Conservation (phyloP, 441 rosid genomes). For the Daphne laureola region DNA sequence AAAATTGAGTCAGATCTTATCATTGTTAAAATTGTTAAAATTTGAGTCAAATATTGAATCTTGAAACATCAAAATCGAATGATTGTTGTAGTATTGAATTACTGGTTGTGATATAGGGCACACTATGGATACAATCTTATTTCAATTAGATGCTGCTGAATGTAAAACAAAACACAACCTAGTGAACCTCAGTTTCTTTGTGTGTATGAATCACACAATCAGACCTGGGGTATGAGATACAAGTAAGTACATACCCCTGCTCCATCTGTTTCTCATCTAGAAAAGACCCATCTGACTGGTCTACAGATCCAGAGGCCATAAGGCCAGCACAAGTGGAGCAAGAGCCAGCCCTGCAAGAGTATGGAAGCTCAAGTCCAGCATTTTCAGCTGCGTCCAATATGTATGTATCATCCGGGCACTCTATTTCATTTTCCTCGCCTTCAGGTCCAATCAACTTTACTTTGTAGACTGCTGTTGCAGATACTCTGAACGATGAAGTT, state of each 20-base stretch:
- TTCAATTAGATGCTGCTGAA: too few relatives aligned
- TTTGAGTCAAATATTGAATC: too few relatives aligned
- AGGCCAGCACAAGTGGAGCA: constrained; percentile 78
- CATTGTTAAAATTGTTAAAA: too few relatives aligned
- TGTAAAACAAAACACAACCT: constrained; percentile 8
- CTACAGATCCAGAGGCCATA: constrained; percentile 50
- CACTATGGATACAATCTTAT: too few relatives aligned
- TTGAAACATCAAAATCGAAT: too few relatives aligned
- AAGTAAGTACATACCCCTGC: constrained; percentile 58
- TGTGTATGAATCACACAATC: constrained; percentile 73
- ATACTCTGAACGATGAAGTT: too few relatives aligned
- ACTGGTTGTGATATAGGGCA: too few relatives aligned
- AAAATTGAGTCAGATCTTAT: too few relatives aligned
- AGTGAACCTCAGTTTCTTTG: constrained; percentile 63
- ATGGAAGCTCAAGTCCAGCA: constrained; percentile 76
- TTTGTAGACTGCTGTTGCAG: too few relatives aligned
- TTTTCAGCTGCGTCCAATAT: constrained; percentile 66
- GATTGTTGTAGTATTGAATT: too few relatives aligned
- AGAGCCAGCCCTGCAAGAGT: constrained; percentile 80
- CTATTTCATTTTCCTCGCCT: too few relatives aligned
- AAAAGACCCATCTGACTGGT: constrained; percentile 70
- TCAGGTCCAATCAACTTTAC: too few relatives aligned
- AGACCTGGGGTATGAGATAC: constrained; percentile 52
- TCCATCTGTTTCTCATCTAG: constrained; percentile 46
- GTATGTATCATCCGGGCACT: constrained; percentile 55